Conservation (phyloP, 1,139 yeast genomes). For the Taphrina pruni region DNA sequence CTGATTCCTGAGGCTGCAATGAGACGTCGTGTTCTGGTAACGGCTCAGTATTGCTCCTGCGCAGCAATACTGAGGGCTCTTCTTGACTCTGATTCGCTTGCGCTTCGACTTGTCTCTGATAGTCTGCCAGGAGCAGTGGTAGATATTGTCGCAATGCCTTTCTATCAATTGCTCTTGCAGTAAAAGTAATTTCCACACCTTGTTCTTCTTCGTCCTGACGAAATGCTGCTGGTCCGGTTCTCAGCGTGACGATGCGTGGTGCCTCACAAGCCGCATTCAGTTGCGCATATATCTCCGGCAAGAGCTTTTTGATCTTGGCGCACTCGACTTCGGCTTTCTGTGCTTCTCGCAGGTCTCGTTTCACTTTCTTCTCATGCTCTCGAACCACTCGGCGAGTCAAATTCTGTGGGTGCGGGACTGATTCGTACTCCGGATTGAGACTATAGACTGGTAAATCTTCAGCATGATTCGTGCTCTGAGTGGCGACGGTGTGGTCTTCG, state of each 20-base stretch:
- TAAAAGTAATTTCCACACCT: constrained; percentile 32
- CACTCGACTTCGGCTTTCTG: constrained; percentile 24
- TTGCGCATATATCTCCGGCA: constrained; percentile 33
- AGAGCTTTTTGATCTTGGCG: constrained; percentile 13
- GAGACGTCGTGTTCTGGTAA: background rate
- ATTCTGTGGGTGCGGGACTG: constrained; percentile 16
- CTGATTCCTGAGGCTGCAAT: background rate
- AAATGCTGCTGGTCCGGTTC: constrained; percentile 30
- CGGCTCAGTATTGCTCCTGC: background rate
- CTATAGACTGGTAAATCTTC: constrained; percentile 36
- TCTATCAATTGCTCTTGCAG: constrained; percentile 18
- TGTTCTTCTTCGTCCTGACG: constrained; percentile 14
- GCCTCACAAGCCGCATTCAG: constrained; percentile 27
- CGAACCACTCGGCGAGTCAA: constrained; percentile 24
- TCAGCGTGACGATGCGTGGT: constrained; percentile 1
- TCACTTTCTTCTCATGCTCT: constrained; percentile 26
- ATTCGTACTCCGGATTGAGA: constrained; percentile 29
- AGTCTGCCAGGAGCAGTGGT: constrained; percentile 25
- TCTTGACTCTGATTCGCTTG: background rate
- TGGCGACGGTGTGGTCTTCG: background rate
- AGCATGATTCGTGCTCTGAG: background rate
- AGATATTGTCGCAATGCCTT: constrained; percentile 29
- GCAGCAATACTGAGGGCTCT: background rate
- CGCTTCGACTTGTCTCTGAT: constrained; percentile 17
- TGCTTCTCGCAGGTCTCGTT: constrained; percentile 22